Conservation (phyloP, 2,329 filamentous ascomycete species). For the Cercospora sp. region DNA sequence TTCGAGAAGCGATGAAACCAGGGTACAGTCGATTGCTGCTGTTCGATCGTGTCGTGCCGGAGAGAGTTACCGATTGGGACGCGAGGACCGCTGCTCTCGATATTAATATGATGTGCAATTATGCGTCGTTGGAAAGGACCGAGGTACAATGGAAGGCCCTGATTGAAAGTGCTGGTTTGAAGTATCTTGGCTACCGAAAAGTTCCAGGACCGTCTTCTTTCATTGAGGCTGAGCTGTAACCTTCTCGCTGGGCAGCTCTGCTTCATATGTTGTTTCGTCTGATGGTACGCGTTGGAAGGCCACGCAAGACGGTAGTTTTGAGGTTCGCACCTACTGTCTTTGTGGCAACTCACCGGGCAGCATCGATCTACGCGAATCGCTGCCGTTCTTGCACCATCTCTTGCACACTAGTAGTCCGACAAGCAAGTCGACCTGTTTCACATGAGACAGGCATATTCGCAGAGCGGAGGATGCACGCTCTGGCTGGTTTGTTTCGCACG, state of each 20-base stretch:
- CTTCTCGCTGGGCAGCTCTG: background rate
- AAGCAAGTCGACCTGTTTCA: background rate
- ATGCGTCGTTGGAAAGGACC: slow-evolving; percentile 43
- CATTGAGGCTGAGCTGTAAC: slow-evolving; percentile 7
- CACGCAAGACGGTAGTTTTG: background rate
- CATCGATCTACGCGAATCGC: background rate
- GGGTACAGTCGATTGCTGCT: slow-evolving; percentile 32
- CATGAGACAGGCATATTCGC: background rate
- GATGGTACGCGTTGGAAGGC: background rate
- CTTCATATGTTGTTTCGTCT: background rate
- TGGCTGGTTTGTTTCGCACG: background rate
- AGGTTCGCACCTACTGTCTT: background rate
- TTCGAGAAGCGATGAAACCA: slow-evolving; percentile 29
- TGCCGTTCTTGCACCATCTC: background rate
- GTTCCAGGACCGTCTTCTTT: slow-evolving; percentile 4
- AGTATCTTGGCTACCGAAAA: slow-evolving; percentile 9
- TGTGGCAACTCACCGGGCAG: background rate
- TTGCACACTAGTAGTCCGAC: background rate
- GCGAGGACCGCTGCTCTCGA: slow-evolving; percentile 36
- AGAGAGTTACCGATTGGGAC: slow-evolving; percentile 19
- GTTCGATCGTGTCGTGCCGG: slow-evolving; percentile 31
- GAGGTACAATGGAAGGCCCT: slow-evolving; percentile 42
- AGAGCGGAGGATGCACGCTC: background rate
- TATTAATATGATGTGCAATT: slow-evolving; percentile 45
- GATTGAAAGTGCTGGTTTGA: slow-evolving; percentile 21